phyloP scores from a whole-genome alignment of 495 filamentous ascomycete species.

The Aspergillus panamensis region DNA sequence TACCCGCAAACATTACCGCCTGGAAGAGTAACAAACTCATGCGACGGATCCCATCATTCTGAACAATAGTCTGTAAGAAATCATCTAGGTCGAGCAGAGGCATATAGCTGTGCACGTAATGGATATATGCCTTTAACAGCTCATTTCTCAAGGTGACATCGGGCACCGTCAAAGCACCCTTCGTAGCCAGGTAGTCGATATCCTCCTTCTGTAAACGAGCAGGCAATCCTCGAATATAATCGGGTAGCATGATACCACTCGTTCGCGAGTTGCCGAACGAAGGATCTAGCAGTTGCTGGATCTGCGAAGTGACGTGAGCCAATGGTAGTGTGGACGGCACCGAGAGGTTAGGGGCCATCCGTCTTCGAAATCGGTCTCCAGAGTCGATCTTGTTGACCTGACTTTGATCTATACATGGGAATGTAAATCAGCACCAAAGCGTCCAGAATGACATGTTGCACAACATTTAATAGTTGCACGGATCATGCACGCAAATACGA shows the following conservation, averaged over 20 bases:
- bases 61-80: constrained; percentile 63
- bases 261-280: constrained; percentile 31
- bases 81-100: constrained; percentile 76
- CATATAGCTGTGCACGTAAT: constrained; percentile 88
- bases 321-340: constrained; percentile 38
- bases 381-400: constrained; percentile 35
- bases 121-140: constrained; percentile 68
- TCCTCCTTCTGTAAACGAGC: constrained; percentile 67
- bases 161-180: constrained; percentile 72
- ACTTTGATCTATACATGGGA: constrained; percentile 33
- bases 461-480: neutral
- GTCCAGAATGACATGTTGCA: neutral
- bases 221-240: constrained; percentile 72
- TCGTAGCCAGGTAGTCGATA: constrained; percentile 66
- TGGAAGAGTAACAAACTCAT: constrained; percentile 79
- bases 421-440: constrained; percentile 9
- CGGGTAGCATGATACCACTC: constrained; percentile 48
- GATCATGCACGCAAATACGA: constrained; percentile 19
- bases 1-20: constrained; percentile 77
- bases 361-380: constrained; percentile 32
- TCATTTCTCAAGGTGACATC: constrained; percentile 65
- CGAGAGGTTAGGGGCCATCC: constrained; percentile 38
- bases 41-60: constrained; percentile 61
- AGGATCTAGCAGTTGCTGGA: constrained; percentile 41
- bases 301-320: constrained; percentile 38